phyloP scores from a whole-genome alignment of 2,329 filamentous ascomycete species.

The Metarhizium robertsii region DNA sequence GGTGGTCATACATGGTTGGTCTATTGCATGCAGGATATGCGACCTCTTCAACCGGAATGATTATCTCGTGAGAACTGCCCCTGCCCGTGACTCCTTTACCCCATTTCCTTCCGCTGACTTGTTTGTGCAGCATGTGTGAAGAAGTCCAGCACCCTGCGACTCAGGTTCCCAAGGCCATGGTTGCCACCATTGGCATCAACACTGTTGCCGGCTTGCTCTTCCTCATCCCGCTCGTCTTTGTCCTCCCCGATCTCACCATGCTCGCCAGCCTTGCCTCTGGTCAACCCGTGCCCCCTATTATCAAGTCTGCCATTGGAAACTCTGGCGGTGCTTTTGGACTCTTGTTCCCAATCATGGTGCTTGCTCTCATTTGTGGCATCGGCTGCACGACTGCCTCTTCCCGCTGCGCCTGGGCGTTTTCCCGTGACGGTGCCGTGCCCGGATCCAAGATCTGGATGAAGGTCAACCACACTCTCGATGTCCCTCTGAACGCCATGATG shows the following conservation, averaged over 20 bases:
- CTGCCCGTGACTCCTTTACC: not conserved
- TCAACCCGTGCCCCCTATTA: slow-evolving; percentile 57
- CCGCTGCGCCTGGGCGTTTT: slow-evolving; percentile 60
- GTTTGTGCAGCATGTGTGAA: slow-evolving; percentile 54
- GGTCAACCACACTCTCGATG: slow-evolving; percentile 52
- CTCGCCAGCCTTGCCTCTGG: slow-evolving; percentile 44
- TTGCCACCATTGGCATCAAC: slow-evolving; percentile 58
- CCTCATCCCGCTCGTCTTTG: slow-evolving; percentile 59
- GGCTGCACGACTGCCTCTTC: slow-evolving; percentile 61
- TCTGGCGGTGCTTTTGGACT: slow-evolving; percentile 53
- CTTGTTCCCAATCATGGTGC: slow-evolving; percentile 54
- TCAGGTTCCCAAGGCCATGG: slow-evolving; percentile 67
- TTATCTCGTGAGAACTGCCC: slow-evolving; percentile 55
- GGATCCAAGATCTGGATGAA: slow-evolving; percentile 51
- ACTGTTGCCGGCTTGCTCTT: slow-evolving; percentile 57
- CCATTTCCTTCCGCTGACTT: not conserved
- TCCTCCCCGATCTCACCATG: slow-evolving; percentile 51
- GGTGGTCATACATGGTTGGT: slow-evolving; percentile 67
- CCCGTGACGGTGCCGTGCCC: slow-evolving; percentile 61
- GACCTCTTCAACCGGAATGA: slow-evolving; percentile 71
- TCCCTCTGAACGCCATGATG: slow-evolving; percentile 65
- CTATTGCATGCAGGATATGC: slow-evolving; percentile 65
- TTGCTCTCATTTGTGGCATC: slow-evolving; percentile 58
- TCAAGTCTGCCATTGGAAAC: slow-evolving; percentile 52
- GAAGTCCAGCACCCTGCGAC: slow-evolving; percentile 56